Evolutionary conservation across 106 monocot species (phyloP).

Genomic region (Gastrodia elata): DNA sequence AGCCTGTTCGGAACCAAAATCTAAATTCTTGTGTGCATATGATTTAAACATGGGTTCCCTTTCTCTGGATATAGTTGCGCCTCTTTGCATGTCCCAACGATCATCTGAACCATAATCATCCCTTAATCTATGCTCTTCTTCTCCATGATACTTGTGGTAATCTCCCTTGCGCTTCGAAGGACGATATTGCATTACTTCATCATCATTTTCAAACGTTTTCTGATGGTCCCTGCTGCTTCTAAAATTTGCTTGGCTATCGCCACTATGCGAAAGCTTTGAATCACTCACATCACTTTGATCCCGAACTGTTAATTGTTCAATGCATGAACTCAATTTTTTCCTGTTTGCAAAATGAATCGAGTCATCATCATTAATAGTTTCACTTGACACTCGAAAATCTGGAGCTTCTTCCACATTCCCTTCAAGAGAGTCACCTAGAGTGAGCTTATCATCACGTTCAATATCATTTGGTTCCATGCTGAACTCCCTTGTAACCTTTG

Average conservation of each 20-base stretch:
- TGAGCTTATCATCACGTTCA: conserved; percentile 33
- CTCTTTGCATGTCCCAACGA: conserved; percentile 27
- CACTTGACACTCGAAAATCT: conserved; percentile 25
- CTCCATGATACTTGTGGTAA: conserved; percentile 20
- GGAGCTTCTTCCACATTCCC: conserved; percentile 40
- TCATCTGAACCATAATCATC: conserved; percentile 40
- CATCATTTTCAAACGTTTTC: conserved; percentile 27
- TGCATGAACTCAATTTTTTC: conserved; percentile 34
- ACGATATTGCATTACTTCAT: conserved; percentile 36
- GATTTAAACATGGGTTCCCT: conserved; percentile 26
- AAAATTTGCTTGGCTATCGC: conserved; percentile 30
- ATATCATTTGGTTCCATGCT: conserved; percentile 20
- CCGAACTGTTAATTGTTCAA: conserved; percentile 24
- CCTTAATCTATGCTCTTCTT: conserved; percentile 24
- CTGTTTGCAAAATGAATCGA: conserved; percentile 31
- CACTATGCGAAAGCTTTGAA: conserved; percentile 21
- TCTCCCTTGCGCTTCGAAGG: conserved; percentile 17
- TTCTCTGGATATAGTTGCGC: conserved; percentile 19
- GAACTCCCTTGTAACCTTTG: conserved; percentile 22
- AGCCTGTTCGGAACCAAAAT: conserved; percentile 20
- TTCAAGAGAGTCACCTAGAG: conserved; percentile 30
- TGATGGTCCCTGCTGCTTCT: conserved; percentile 34
- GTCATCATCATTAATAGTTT: conserved; percentile 21
- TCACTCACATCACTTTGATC: conserved; percentile 26
- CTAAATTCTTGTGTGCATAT: conserved; percentile 26